phyloP scores from a whole-genome alignment of 1,139 yeast species.

The Magnusiomyces sp. region DNA sequence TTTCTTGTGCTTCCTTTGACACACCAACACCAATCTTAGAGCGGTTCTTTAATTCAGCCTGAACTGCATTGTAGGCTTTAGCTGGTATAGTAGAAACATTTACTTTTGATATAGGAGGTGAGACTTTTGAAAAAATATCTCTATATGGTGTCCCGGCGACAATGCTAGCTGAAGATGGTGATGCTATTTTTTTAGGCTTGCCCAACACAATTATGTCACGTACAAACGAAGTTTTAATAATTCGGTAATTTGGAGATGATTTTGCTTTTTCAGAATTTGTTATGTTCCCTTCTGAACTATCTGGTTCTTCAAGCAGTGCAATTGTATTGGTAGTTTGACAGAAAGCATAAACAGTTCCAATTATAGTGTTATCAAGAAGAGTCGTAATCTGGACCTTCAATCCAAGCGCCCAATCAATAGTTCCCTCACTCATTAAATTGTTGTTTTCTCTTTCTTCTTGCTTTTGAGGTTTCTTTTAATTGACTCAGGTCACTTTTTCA shows the following conservation, averaged over 20 bases:
- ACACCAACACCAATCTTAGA: constrained; percentile 35
- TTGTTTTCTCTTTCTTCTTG: too few species aligned
- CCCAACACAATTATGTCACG: constrained; percentile 44
- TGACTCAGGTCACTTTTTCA: too few species aligned
- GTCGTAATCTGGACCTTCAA: constrained; percentile 53
- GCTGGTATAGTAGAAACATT: constrained; percentile 23
- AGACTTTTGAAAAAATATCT: constrained; percentile 20
- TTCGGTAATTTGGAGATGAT: constrained; percentile 36
- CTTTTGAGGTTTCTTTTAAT: too few species aligned
- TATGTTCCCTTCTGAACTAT: not conserved
- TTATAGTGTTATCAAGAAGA: constrained; percentile 46
- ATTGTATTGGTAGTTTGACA: constrained; percentile 38
- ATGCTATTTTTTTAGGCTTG: constrained; percentile 23
- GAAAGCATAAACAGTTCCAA: constrained; percentile 57
- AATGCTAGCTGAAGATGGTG: constrained; percentile 8
- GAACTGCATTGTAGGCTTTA: constrained; percentile 20
- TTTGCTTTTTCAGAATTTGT: constrained; percentile 2
- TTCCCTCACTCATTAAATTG: constrained; percentile 9
- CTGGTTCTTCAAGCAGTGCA: constrained; percentile 28
- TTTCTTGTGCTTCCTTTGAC: constrained; percentile 40
- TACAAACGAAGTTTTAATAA: constrained; percentile 52
- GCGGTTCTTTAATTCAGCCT: constrained; percentile 20
- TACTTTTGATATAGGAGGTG: constrained; percentile 26
- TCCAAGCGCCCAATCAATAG: constrained; percentile 11
- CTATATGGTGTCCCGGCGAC: constrained; percentile 11